Evolutionary conservation across 352 stramenopile genomes (phyloP), one percentile per base, ranked within the genome.

Genomic region (Globisporangium abappressorium): DNA sequence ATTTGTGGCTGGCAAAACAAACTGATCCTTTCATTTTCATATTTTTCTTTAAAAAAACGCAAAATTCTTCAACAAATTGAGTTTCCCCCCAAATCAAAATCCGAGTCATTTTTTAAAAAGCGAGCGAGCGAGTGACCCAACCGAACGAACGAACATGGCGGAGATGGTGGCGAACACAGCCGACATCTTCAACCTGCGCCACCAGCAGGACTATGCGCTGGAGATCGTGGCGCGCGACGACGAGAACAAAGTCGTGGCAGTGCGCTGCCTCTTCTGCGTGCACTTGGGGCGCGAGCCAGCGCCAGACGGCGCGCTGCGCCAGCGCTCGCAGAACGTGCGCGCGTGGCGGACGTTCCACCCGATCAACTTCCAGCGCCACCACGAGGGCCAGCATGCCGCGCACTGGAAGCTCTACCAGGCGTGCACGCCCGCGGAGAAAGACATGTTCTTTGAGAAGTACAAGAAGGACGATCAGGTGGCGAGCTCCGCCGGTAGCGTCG

Each of bases 181-280:
- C 14, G 41, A 47, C 41, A 47, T 47, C 41, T 57, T 57, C 51
- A 6, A 26, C 22, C 51, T 26, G 7, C 51, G 28, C 22, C 51
- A 57, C 51, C 22, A 33, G 22, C 51, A 57, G 51, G 51, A 34
- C 22, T 57, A 33, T 22, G 51, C 22, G 22, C 51, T 57, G 9
- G 22, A 57, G 51, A 22, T 57, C 22, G 51, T 22, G 14, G 51
- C 26, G 51, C 51, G 51, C n/a, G 51, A 57, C 51, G 22, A 57
- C 11, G 5, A 15, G 51, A 57, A 57, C 51, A 33, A 5, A 9
- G 51, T 57, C 7, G 28, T 26, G 22, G 51, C 51, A 3, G 51
- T 57, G 51, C 51, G 51, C 22, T 57, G 51, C 22, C 24, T 57
- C n/a, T 57, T 57, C 51, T 57, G 51, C 22, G 51, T 57, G 9